Base-by-base conservation (phyloP, 306 rosid species). In the Datisca glomerata region DNA sequence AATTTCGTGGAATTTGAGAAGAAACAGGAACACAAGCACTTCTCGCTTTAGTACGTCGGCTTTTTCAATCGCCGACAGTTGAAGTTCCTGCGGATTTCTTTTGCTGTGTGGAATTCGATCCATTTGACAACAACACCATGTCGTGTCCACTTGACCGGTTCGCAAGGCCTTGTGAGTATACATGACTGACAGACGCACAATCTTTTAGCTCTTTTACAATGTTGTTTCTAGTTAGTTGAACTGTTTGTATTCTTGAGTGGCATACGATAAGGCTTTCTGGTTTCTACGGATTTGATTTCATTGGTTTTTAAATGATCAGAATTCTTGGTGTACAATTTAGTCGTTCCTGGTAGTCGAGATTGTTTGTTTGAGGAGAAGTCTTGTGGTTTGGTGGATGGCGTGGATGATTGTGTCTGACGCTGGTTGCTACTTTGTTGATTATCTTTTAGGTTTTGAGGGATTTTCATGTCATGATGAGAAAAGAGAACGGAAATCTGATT, bases 81-180 rank as follows among this genome's bases (percentile, higher is more conserved):
- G n/a, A n/a, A n/a, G n/a, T n/a, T n/a, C n/a, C n/a, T n/a, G n/a
- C n/a, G n/a, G n/a, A n/a, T 31, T 8, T 31, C 36, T 12, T 31
- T 31, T 31, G 9, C 36, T 31, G 36, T 14, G 36, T 14, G 36
- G n/a, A 8, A 8, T 31, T 7, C n/a, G 36, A 31, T 31, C n/a
- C n/a, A 11, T 31, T 15, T 25, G 18, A 19, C 56, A 23, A 12
- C 38, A 23, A 53, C 25, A 20, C 49, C 57, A 87, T 87, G 96
- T 76, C 96, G 4, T 91, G 96, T 8, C 73, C 86, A 8, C 79
- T 82, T 16, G 93, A 82, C 67, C 80, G 85, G 18, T 79, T 87
- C 68, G 79, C 96, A 22, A 74, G 68, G 58, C 93, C 94, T 39
- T 86, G 96, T 86, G 53, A 76, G 93, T 78, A 43, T 23, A 9